Evolutionary conservation across 2,329 filamentous ascomycete species (phyloP), one percentile per base, ranked within the genome.

Genomic region (Epichloe baconii): DNA sequence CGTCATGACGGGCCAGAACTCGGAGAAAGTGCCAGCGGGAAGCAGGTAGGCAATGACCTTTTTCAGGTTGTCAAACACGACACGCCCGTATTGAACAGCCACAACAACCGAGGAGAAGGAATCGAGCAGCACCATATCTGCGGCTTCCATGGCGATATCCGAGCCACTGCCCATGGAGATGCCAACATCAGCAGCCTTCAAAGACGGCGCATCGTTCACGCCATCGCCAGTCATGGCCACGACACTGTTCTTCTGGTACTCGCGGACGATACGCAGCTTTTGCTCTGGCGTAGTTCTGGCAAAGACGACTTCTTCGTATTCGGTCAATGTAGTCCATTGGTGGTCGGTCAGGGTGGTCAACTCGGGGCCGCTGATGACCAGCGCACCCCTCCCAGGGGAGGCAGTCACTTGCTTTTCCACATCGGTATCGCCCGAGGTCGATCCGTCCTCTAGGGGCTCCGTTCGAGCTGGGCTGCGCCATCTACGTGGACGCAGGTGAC

Each of bases 181-280:
- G 52, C 86, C 86, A 1, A 94, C 80, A 58, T 95, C 88, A 15
- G 88, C 86, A 1, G 82, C 82, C 2, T 85, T 81, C 4, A 95
- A 77, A 2, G 88, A 88, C 0, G 88, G 87, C 0, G 87, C 85
- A 61, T 95, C 88, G 59, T 94, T 94, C 57, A 91, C 87, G 17
- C 88, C 88, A 58, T 94, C 88, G 38, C 88, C 88, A 2, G 90
- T 86, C 79, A 94, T 93, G 40, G 82, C 88, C 0, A 94, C 80
- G 2, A 86, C 83, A 65, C 57, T 84, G 61, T 77, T 72, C 8
- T 72, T 66, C 61, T 87, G 85, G 54, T 88, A 82, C 62, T 86
- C 84, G 34, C 78, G 78, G n/a, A 90, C 85, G 54, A 89, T 89
- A 36, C 83, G 80, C 6, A 89, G 76, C 62, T 90, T 90, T 62